Base-by-base conservation (phyloP, 768 basidiomycete genomes). In the Tulasnella sp. region DNA sequence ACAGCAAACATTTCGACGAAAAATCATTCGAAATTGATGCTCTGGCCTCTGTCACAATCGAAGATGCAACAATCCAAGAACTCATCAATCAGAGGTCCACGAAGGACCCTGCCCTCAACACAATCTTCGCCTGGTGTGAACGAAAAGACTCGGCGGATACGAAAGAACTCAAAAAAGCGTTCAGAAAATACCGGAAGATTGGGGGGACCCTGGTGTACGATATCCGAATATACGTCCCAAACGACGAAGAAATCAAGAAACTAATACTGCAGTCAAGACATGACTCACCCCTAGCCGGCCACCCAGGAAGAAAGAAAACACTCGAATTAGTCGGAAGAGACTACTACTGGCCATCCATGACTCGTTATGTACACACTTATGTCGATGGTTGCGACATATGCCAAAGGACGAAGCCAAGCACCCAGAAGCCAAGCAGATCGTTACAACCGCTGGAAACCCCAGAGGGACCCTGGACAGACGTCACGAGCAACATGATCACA, bases 401-500 rank as follows among this genome's bases (percentile, higher is more conserved):
- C 37, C 69, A 71, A 34, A 8, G 52, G 29, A 59, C 35, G 11
- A 71, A 71, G 29, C 7, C 32, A 3, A 12, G 8, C 7, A 71
- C 16, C 16, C 32, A 39, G 5, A 59, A 35, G 19, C 47, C 69
- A 5, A 35, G 32, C n/a, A 29, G 69, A 7, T 17, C 9, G 5
- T 26, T 71, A 71, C 26, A 71, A 71, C 69, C 19, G 6, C 52
- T 71, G 19, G 11, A 35, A 19, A 39, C 52, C 1, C 52, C 69
- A 19, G 32, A 71, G 4, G 52, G 40, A 59, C 42, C 42, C 17
- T 71, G 69, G 69, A 63, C 47, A 62, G 32, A 62, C 47, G 62
- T 71, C 16, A 16, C 40, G 8, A 41, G 42, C 19, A 42, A 86
- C 69, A 77, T 81, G 40, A 81, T 84, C 67, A 75, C 72, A 3